A percentile compares a stretch with the other conserved stretches of the same genome.
Evolutionary conservation across 495 filamentous ascomycete species (phyloP).

Genomic region (Daldinia caldariorum): DNA sequence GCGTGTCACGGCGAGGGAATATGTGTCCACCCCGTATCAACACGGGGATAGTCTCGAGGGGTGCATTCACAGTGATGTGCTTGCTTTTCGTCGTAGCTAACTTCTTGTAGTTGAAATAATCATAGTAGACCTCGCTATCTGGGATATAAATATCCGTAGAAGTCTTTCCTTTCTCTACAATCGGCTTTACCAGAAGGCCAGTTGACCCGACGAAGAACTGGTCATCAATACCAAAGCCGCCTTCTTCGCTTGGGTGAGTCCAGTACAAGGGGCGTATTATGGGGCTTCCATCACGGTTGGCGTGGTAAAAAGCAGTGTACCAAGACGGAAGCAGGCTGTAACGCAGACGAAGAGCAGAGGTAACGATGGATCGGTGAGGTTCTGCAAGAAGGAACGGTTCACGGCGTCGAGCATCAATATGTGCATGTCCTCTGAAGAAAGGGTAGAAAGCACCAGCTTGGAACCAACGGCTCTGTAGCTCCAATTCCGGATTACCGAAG

Average conservation of each 20-base stretch:
- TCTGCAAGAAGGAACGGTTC: conserved; percentile 91
- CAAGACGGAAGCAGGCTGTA: conserved; percentile 92
- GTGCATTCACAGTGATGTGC: conserved; percentile 72
- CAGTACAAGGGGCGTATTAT: conserved; percentile 93
- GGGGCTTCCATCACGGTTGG: conserved; percentile 80
- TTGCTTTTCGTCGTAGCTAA: conserved; percentile 74
- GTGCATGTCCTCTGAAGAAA: conserved; percentile 98
- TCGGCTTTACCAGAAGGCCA: conserved; percentile 87
- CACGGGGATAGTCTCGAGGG: conserved; percentile 84
- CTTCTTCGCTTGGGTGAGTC: conserved; percentile 86
- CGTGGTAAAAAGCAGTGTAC: conserved; percentile 97
- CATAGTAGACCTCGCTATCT: conserved; percentile 87
- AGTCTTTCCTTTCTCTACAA: conserved; percentile 76
- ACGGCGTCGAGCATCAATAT: conserved; percentile 92
- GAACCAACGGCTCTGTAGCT: conserved; percentile 93
- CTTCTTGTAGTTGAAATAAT: conserved; percentile 87
- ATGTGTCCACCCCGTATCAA: conserved; percentile 94
- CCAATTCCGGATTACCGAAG: conserved; percentile 94
- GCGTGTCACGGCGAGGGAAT: conserved; percentile 86
- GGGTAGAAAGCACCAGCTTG: conserved; percentile 97
- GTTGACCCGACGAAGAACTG: conserved; percentile 91
- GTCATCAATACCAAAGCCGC: conserved; percentile 86
- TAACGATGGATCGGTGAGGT: conserved; percentile 86
- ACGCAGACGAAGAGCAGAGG: conserved; percentile 84
- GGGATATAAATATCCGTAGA: conserved; percentile 86